A percentile compares a stretch with the other conserved stretches of the same genome.
Evolutionary conservation across 306 rosid species (phyloP).

Genomic region (Vigna trinervia): DNA sequence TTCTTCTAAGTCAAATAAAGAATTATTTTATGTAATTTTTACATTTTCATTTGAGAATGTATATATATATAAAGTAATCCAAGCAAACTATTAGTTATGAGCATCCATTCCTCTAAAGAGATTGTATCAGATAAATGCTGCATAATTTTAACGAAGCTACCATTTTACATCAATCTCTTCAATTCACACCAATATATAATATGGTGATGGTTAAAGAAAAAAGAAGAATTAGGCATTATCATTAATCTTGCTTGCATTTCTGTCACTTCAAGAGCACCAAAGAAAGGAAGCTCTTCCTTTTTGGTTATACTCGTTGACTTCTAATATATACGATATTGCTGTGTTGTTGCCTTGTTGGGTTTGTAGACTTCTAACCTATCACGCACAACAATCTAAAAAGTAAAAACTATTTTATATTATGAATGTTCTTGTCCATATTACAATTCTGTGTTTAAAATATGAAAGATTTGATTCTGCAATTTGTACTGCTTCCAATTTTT

Average conservation of each 20-base stretch:
- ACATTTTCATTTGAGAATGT: neutral
- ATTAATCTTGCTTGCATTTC: constrained; percentile 38
- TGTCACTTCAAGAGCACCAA: constrained; percentile 48
- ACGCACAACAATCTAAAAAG: constrained; percentile 39
- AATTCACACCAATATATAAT: constrained; percentile 24
- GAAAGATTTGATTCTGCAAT: constrained; percentile 56
- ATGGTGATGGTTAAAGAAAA: constrained; percentile 36
- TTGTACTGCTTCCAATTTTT: constrained; percentile 32
- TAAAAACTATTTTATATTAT: constrained; percentile 35
- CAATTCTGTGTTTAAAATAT: constrained; percentile 44
- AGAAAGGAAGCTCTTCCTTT: constrained; percentile 42
- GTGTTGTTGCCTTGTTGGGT: constrained; percentile 39
- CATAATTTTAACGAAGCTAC: constrained; percentile 27
- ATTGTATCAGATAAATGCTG: neutral
- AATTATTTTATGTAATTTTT: neutral
- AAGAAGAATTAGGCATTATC: constrained; percentile 26
- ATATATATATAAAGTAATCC: neutral
- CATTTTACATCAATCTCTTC: constrained; percentile 28
- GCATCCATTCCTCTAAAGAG: neutral
- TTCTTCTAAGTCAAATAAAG: neutral
- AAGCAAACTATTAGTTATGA: neutral
- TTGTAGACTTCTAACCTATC: constrained; percentile 30
- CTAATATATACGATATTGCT: constrained; percentile 26
- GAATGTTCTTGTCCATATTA: constrained; percentile 50
- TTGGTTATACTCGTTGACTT: constrained; percentile 58